A percentile compares a stretch with the other conserved stretches of the same genome.
phyloP scores from a whole-genome alignment of 2,329 filamentous ascomycete genomes.

The Zarea fungicola region DNA sequence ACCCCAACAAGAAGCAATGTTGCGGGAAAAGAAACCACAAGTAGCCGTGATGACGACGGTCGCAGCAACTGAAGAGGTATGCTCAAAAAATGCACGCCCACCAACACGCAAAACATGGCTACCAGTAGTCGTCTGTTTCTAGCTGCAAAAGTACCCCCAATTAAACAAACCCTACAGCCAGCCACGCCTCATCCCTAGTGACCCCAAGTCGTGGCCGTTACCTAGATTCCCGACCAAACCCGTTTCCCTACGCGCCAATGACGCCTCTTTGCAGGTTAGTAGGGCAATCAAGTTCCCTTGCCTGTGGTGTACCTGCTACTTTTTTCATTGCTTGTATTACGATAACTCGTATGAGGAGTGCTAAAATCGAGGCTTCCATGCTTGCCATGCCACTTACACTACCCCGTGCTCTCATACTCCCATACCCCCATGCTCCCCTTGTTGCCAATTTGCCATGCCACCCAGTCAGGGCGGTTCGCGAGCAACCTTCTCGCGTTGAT shows the following conservation, averaged over 20 bases:
- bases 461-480: conserved; percentile 1
- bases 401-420: background rate
- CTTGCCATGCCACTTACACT: background rate
- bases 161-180: conserved; percentile 2
- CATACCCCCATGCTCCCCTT: background rate
- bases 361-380: too few relatives aligned
- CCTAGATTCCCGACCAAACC: conserved; percentile 11
- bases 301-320: too few relatives aligned
- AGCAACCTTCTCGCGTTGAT: conserved; percentile 1
- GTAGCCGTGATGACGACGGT: conserved; percentile 2
- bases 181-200: conserved; percentile 9
- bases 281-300: too few relatives aligned
- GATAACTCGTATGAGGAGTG: too few relatives aligned
- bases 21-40: background rate
- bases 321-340: too few relatives aligned
- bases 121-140: conserved; percentile 9
- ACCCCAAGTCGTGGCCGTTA: conserved; percentile 10
- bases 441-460: background rate
- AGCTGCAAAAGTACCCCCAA: background rate
- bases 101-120: conserved; percentile 7
- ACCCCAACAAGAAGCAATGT: background rate
- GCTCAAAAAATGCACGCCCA: background rate
- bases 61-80: background rate
- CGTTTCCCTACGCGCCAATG: conserved; percentile 1
- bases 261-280: too few relatives aligned